These are phyloP conservation scores for Lathyrus aphaca DNA, from an alignment of 306 rosid species.

Conservation along the genomic window DNA sequence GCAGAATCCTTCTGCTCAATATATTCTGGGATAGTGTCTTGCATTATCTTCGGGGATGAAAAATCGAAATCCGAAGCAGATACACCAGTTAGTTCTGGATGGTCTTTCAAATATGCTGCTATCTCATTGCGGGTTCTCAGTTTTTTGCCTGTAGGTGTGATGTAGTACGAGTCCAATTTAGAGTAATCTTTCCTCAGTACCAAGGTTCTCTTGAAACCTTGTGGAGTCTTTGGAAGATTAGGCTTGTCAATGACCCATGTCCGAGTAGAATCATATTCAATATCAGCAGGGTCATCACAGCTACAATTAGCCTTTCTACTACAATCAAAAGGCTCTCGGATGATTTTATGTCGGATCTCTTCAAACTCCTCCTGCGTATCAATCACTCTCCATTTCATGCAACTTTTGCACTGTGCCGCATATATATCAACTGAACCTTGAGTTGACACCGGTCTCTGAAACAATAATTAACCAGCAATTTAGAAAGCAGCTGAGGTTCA, in stretches of 20 bases:
- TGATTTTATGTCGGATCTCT: slow-evolving; percentile 61
- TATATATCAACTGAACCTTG: slow-evolving; percentile 61
- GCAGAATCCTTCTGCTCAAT: slow-evolving; percentile 47
- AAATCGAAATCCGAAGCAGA: slow-evolving; percentile 61
- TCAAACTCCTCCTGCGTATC: slow-evolving; percentile 77
- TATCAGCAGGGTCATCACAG: slow-evolving; percentile 77
- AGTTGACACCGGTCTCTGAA: slow-evolving; percentile 39
- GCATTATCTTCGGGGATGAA: slow-evolving; percentile 73
- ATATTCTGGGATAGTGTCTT: slow-evolving; percentile 69
- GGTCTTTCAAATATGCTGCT: slow-evolving; percentile 53
- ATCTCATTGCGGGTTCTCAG: slow-evolving; percentile 74
- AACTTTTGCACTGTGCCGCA: slow-evolving; percentile 73
- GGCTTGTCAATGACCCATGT: slow-evolving; percentile 95
- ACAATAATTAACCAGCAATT: slow-evolving; percentile 42
- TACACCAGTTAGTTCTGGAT: slow-evolving; percentile 52
- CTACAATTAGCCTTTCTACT: slow-evolving; percentile 48
- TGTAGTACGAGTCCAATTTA: slow-evolving; percentile 74
- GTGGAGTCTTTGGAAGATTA: slow-evolving; percentile 72
- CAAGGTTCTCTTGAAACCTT: slow-evolving; percentile 72
- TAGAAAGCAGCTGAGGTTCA: slow-evolving; percentile 27
- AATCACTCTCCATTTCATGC: slow-evolving; percentile 88
- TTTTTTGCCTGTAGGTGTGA: slow-evolving; percentile 70
- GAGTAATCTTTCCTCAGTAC: slow-evolving; percentile 78
- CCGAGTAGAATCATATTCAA: slow-evolving; percentile 65
- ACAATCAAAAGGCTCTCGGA: slow-evolving; percentile 68